Evolutionary conservation across 1,284 basidiomycete species (phyloP), one percentile per base, ranked within the genome.

Genomic region (Vanrija humicola): DNA sequence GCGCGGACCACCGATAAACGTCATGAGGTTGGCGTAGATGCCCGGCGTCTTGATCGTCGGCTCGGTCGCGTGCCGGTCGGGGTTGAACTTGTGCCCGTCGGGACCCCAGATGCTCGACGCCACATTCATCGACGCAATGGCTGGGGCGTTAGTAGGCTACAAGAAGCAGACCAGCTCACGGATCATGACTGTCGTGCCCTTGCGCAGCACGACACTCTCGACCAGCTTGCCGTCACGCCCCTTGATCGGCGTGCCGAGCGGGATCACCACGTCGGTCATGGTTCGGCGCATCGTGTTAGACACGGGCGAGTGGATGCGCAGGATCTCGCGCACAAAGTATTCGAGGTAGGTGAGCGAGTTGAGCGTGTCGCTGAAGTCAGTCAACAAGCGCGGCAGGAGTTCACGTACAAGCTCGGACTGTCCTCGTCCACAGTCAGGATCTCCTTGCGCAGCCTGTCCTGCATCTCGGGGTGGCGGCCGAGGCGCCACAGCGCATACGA

Each of bases 401-500:
- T 4, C 10, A 51, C 60, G 55, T 21, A 60, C 63, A 63, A 58
- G 29, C 40, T 40, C 6, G 61, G 61, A 29, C 49, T 44, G n/a
- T 64, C 63, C 21, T 60, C 50, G 5, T 43, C 45, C 14, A 62
- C 53, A 0, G 51, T 53, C 40, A 68, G 61, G 0, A 87, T 69
- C 40, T 84, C 83, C 4, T 67, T 68, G 6, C 85, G 80, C 6
- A 90, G 77, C 38, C 73, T 75, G 15, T 66, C 58, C 68, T 89
- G 88, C 10, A 79, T 74, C 1, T 72, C 70, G 0, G 78, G 81
- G 44, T 81, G 65, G 26, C 74, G 76, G 0, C 85, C 79, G 21
- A 89, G 82, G 21, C 82, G 81, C 68, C 84, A 84, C 3, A 89
- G 74, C 55, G 81, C 82, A 86, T 86, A 89, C 5, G 84, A 81